Base-by-base conservation (phyloP, 164 flowering plant genomes). In the Dillenia turbinata region DNA sequence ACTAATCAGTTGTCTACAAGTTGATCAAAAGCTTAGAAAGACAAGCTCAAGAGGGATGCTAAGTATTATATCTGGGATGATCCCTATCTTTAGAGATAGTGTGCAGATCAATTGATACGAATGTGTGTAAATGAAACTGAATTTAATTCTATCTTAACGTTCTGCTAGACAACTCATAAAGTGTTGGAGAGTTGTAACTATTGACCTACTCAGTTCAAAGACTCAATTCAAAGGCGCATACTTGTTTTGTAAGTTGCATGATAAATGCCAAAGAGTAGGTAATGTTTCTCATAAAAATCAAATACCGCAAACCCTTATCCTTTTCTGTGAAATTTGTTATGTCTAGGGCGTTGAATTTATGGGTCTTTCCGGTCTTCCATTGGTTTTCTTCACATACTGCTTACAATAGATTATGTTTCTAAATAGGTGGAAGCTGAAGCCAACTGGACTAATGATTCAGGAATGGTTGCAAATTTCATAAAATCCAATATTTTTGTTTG, bases 51-150 rank as follows among this genome's bases (percentile, higher is more conserved):
- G 40, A 22, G 55, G 6, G 60, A 48, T 2, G 24, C 58, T 19
- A 44, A 52, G 26, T 44, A 66, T 50, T 66, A 58, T 52, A 13
- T 66, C 2, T 62, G 71, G 71, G 61, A 56, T 51, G 71, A 62
- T 12, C 71, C 66, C 6, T 49, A 62, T 15, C n/a, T 68, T 7
- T 67, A 47, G 54, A 67, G 62, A 17, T 0, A 12, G 19, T 67
- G 61, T 55, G 26, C 49, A 1, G 66, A 67, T 51, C 61, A 67
- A 49, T 9, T 67, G 10, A 16, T 67, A 11, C 15, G 66, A 16
- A 48, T 50, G 17, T 67, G 65, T 22, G 56, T 67, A 0, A n/a
- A 16, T 49, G 52, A 68, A 16, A 12, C 0, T 50, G 62, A 62
- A 44, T 2, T 19, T 16, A 3, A 5, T 8, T 44, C 24, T 44